These are phyloP conservation scores for Rhizopus microsporus DNA, from an alignment of 371 early-diverging fungal species.

Conservation along the genomic window DNA sequence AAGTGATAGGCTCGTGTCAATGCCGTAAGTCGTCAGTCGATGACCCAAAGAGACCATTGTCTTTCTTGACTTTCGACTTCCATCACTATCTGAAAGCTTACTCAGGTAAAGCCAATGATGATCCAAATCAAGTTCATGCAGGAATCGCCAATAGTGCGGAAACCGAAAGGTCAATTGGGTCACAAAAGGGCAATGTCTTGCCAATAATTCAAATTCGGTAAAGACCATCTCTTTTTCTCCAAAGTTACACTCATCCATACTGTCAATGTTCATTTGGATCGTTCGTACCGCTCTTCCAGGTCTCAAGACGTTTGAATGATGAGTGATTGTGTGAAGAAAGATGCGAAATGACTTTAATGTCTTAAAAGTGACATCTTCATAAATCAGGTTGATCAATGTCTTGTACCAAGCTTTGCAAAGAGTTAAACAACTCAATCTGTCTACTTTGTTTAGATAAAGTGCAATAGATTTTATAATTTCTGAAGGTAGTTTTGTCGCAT, in stretches of 20 bases:
- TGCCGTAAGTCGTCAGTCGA: not conserved
- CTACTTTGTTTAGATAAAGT: conserved; percentile 4
- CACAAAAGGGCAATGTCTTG: conserved; percentile 12
- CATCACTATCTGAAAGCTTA: conserved; percentile 2
- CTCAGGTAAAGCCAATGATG: conserved; percentile 7
- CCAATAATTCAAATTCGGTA: conserved; percentile 22
- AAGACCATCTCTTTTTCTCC: conserved; percentile 3
- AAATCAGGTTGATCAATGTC: conserved; percentile 12
- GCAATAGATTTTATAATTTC: conserved; percentile 17
- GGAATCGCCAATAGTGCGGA: conserved; percentile 8
- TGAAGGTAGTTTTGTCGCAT: conserved; percentile 6
- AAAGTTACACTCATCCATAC: not conserved
- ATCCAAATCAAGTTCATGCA: conserved; percentile 6
- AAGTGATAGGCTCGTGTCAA: not conserved
- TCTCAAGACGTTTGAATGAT: conserved; percentile 3
- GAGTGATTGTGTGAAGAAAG: conserved; percentile 19
- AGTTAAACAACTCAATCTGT: conserved; percentile 3
- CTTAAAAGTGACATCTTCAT: conserved; percentile 9
- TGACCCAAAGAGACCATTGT: not conserved
- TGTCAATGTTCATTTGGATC: not conserved
- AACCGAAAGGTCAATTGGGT: conserved; percentile 6
- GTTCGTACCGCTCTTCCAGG: conserved; percentile 6
- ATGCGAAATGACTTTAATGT: conserved; percentile 1
- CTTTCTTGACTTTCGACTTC: not conserved
- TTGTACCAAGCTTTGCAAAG: conserved; percentile 18